Evolutionary conservation across 768 basidiomycete species (phyloP).

Genomic region (Leucosporidium creatinivorum): DNA sequence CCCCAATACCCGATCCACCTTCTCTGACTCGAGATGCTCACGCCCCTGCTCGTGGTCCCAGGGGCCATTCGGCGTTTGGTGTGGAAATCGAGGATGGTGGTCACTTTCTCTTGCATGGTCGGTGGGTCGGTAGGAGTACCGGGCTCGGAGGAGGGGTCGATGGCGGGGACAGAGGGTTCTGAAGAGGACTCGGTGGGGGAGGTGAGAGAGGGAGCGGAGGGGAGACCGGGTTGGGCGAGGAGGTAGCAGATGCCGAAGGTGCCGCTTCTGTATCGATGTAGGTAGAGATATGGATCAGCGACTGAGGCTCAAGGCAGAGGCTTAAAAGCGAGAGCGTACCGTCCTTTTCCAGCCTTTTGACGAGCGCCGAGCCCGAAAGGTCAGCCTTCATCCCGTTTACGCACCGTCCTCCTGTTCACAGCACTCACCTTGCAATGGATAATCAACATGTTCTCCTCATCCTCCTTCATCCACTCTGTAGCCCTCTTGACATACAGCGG

Average conservation of each 20-base stretch:
- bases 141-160: slow-evolving; percentile 40
- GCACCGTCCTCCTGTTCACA: too few relatives aligned
- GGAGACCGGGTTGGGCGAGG: slow-evolving; percentile 52
- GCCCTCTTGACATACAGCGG: slow-evolving; percentile 69
- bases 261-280: slow-evolving; percentile 53
- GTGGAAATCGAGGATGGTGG: neutral
- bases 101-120: slow-evolving; percentile 32
- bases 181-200: slow-evolving; percentile 29
- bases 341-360: slow-evolving; percentile 60
- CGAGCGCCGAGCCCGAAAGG: slow-evolving; percentile 63
- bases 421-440: too few relatives aligned
- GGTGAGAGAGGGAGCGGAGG: slow-evolving; percentile 45
- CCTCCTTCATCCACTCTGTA: slow-evolving; percentile 60
- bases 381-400: too few relatives aligned
- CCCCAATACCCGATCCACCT: slow-evolving; percentile 58
- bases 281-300: neutral
- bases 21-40: slow-evolving; percentile 32
- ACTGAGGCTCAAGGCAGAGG: neutral
- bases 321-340: slow-evolving; percentile 8
- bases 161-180: neutral
- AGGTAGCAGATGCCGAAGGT: slow-evolving; percentile 78
- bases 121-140: slow-evolving; percentile 35
- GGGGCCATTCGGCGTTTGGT: slow-evolving; percentile 48
- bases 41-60: slow-evolving; percentile 46
- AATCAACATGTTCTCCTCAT: slow-evolving; percentile 37